Evolutionary conservation across 2,329 filamentous ascomycete species (phyloP).

Genomic region (Penicillium sp.): DNA sequence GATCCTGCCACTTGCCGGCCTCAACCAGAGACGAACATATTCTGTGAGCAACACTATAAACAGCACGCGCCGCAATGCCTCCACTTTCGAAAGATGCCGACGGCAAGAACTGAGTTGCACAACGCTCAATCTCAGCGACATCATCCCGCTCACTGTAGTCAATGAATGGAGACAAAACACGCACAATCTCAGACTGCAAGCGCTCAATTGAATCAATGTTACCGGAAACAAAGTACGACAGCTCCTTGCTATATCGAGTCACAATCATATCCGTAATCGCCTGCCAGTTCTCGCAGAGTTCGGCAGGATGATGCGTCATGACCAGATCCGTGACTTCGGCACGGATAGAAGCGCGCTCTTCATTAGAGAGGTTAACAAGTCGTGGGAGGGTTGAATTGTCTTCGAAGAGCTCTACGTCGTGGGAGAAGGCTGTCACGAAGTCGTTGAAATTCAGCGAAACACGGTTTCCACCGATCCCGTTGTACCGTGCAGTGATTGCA

Average conservation of each 20-base stretch:
- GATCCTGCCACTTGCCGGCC: constrained; percentile 20
- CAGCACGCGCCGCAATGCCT: constrained; percentile 25
- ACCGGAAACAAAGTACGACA: constrained; percentile 42
- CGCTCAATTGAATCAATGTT: constrained; percentile 19
- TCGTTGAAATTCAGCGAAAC: constrained; percentile 49
- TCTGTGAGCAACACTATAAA: constrained; percentile 29
- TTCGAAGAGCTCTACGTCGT: constrained; percentile 43
- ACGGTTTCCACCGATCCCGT: constrained; percentile 37
- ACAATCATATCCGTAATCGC: constrained; percentile 64
- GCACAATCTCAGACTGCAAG: constrained; percentile 30
- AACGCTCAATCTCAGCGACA: constrained; percentile 29
- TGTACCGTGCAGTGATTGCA: constrained; percentile 31
- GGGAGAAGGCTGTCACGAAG: constrained; percentile 49
- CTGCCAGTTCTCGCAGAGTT: constrained; percentile 60
- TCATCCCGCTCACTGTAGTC: constrained; percentile 32
- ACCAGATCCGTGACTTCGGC: constrained; percentile 48
- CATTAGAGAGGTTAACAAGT: constrained; percentile 28
- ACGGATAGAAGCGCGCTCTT: constrained; percentile 39
- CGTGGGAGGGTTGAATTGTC: constrained; percentile 40
- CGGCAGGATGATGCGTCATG: constrained; percentile 27
- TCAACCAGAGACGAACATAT: constrained; percentile 34
- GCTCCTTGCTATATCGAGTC: constrained; percentile 56
- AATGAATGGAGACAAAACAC: constrained; percentile 34
- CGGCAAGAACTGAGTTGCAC: constrained; percentile 36
- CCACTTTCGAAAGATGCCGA: constrained; percentile 3